Percentiles rank a stretch among this genome's conserved stretches.
phyloP scores from a whole-genome alignment of 2,329 filamentous ascomycete genomes.

The Graphilbum ipis-grandicollis region DNA sequence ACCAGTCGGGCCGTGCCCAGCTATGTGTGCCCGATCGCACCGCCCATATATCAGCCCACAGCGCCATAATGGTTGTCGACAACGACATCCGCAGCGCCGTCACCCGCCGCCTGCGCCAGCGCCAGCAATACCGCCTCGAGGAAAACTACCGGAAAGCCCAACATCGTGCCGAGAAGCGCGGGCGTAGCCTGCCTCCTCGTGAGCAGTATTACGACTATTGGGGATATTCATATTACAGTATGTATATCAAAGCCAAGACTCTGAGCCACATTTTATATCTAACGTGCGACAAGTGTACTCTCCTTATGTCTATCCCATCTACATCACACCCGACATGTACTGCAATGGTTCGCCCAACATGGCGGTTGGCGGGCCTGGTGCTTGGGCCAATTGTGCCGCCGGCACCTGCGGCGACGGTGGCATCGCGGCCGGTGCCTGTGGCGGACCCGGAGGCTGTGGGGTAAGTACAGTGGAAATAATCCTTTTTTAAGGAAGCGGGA shows the following conservation, averaged over 20 bases:
- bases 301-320: constrained; percentile 25
- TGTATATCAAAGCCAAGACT: neutral
- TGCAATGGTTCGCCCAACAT: constrained; percentile 24
- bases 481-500: no score
- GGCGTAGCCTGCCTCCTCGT: constrained; percentile 26
- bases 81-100: constrained; percentile 1
- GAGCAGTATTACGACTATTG: constrained; percentile 35
- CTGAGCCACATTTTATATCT: no score
- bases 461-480: constrained; percentile 8
- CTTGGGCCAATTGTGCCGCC: constrained; percentile 22
- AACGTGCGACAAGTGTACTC: constrained; percentile 18
- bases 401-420: constrained; percentile 31
- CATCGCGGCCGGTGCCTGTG: constrained; percentile 25
- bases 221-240: constrained; percentile 30
- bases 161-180: constrained; percentile 30
- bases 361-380: constrained; percentile 16
- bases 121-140: constrained; percentile 23
- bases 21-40: constrained; percentile 37
- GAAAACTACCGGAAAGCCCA: constrained; percentile 37
- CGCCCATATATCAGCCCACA: constrained; percentile 60
- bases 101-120: constrained; percentile 16
- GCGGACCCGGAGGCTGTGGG: constrained; percentile 21
- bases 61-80: constrained; percentile 29
- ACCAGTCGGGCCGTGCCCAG: constrained; percentile 28
- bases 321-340: constrained; percentile 27